Percentiles rank a stretch among this genome's conserved stretches.
Conservation (phyloP, 306 rosid species). For the Vigna reflexopilosa region DNA sequence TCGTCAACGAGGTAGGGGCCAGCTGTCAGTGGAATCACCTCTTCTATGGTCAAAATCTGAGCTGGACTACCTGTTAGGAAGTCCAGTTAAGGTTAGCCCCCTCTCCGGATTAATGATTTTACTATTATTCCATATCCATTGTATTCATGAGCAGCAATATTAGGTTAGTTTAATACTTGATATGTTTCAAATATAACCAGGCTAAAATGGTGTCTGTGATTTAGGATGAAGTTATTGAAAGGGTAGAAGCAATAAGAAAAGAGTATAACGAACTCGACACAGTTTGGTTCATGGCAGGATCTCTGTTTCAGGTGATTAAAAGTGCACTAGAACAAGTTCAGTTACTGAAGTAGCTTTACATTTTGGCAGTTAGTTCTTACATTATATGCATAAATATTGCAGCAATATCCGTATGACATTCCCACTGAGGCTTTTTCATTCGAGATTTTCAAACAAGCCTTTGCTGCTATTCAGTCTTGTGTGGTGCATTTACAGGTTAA, state of each 20-base stretch:
- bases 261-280: slow-evolving; percentile 98
- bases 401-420: slow-evolving; percentile 98
- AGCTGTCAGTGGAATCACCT: slow-evolving; percentile 90
- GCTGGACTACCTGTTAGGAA: slow-evolving; percentile 83
- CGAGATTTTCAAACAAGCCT: slow-evolving; percentile 97
- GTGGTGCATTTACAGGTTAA: slow-evolving; percentile 97
- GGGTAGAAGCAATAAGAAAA: slow-evolving; percentile 90
- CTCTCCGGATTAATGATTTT: slow-evolving; percentile 26
- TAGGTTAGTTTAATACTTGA: slow-evolving; percentile 41
- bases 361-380: slow-evolving; percentile 39
- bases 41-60: slow-evolving; percentile 93
- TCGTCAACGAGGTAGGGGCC: slow-evolving; percentile 97
- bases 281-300: slow-evolving; percentile 99
- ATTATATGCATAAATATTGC: slow-evolving; percentile 46
- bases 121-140: slow-evolving; percentile 6
- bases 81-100: slow-evolving; percentile 80
- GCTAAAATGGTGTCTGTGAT: slow-evolving; percentile 46
- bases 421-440: slow-evolving; percentile 98
- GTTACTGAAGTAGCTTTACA: background rate
- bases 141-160: background rate
- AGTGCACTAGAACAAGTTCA: slow-evolving; percentile 18
- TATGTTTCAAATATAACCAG: slow-evolving; percentile 34
- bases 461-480: slow-evolving; percentile 97
- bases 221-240: slow-evolving; percentile 80
- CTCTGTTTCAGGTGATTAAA: slow-evolving; percentile 85